Percentiles rank a stretch among this genome's conserved stretches.
phyloP scores from a whole-genome alignment of 352 stramenopile species.

The Phytophthora syringae region DNA sequence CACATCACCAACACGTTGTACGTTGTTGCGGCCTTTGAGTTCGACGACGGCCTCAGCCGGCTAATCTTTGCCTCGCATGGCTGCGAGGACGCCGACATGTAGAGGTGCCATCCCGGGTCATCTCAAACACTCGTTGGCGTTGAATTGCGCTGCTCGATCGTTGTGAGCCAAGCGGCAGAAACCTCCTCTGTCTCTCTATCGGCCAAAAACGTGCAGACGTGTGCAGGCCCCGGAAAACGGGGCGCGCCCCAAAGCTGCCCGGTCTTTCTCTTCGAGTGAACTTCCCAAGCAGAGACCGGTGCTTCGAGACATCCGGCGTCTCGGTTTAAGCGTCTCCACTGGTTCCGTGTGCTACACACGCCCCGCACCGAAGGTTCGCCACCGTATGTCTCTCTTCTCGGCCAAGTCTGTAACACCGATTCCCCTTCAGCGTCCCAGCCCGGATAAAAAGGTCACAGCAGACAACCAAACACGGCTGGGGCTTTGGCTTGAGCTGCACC shows the following conservation, averaged over 20 bases:
- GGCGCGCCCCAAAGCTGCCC: conserved; percentile 11
- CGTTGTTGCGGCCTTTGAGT: background rate
- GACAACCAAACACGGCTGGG: conserved; percentile 34
- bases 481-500: conserved; percentile 16
- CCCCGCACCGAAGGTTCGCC: too few species aligned
- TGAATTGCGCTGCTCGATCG: conserved; percentile 23
- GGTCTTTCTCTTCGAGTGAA: conserved; percentile 39
- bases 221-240: conserved; percentile 13
- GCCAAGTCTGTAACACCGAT: conserved; percentile 34
- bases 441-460: conserved; percentile 28
- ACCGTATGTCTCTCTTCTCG: conserved; percentile 41
- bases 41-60: background rate
- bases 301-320: conserved; percentile 36
- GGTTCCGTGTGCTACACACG: conserved; percentile 39
- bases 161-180: conserved; percentile 32
- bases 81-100: conserved; percentile 19
- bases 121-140: conserved; percentile 30
- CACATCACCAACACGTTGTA: conserved; percentile 4
- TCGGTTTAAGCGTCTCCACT: conserved; percentile 39
- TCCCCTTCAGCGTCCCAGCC: too few species aligned
- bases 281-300: conserved; percentile 25
- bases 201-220: conserved; percentile 18
- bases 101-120: conserved; percentile 36
- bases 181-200: conserved; percentile 31
- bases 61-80: conserved; percentile 11